Conservation (phyloP, 1,139 yeast genomes). For the Kurtzmaniella quercitrusa region DNA sequence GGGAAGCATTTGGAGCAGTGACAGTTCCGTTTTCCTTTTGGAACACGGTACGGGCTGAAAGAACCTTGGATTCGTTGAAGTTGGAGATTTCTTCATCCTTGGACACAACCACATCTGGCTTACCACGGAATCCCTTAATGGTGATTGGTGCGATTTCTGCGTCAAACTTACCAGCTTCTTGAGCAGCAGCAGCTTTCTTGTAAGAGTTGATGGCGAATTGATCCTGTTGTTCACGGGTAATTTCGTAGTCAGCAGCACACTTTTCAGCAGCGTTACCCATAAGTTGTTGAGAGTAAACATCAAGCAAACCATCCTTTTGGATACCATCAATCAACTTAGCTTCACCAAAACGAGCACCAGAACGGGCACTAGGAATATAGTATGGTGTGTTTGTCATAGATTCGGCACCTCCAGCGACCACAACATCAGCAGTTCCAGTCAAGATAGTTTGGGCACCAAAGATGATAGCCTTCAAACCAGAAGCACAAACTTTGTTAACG, state of each 20-base stretch:
- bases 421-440: slow-evolving; percentile 87
- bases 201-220: slow-evolving; percentile 65
- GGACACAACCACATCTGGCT: slow-evolving; percentile 71
- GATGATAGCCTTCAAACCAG: slow-evolving; percentile 90
- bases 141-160: slow-evolving; percentile 82
- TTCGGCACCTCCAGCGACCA: slow-evolving; percentile 96
- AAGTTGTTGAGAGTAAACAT: slow-evolving; percentile 78
- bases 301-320: slow-evolving; percentile 86
- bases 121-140: slow-evolving; percentile 87
- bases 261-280: slow-evolving; percentile 98
- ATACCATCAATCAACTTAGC: slow-evolving; percentile 76
- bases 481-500: slow-evolving; percentile 95
- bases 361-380: slow-evolving; percentile 80
- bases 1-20: slow-evolving; percentile 95
- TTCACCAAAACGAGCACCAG: slow-evolving; percentile 89
- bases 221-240: slow-evolving; percentile 71
- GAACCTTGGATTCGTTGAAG: slow-evolving; percentile 71
- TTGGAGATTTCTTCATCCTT: slow-evolving; percentile 73
- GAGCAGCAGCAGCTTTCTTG: slow-evolving; percentile 77
- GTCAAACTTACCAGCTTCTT: slow-evolving; percentile 72
- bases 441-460: slow-evolving; percentile 86
- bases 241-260: slow-evolving; percentile 71
- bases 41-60: slow-evolving; percentile 87
- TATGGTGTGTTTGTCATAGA: slow-evolving; percentile 96
- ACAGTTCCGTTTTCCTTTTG: slow-evolving; percentile 89